These are phyloP conservation scores for Collybiopsis confluens DNA, from an alignment of 768 basidiomycete genomes.

Conservation along the genomic window DNA sequence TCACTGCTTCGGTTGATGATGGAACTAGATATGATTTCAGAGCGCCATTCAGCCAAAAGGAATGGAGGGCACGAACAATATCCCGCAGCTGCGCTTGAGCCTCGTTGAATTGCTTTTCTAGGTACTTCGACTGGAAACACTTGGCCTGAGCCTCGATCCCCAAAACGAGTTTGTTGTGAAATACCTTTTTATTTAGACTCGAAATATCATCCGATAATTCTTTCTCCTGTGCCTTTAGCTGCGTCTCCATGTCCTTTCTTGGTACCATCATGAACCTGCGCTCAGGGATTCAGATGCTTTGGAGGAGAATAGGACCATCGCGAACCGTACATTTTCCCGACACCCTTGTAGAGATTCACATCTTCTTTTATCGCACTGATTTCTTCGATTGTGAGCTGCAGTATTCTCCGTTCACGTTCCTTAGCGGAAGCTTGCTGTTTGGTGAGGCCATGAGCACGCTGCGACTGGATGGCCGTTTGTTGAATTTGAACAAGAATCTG, in stretches of 20 bases:
- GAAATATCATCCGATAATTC: conserved; percentile 80
- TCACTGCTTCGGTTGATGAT: conserved; percentile 36
- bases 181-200: conserved; percentile 82
- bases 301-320: not conserved
- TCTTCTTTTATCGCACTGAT: conserved; percentile 65
- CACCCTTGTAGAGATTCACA: conserved; percentile 87
- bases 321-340: conserved; percentile 80
- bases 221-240: conserved; percentile 75
- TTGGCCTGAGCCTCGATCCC: not conserved
- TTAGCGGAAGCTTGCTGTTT: conserved; percentile 74
- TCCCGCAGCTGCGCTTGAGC: conserved; percentile 84
- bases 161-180: too few relatives aligned
- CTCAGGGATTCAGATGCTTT: not conserved
- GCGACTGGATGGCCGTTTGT: conserved; percentile 83
- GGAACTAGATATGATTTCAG: conserved; percentile 38
- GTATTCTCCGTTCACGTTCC: conserved; percentile 84
- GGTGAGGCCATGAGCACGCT: conserved; percentile 69
- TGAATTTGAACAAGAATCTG: conserved; percentile 94
- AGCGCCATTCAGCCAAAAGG: not conserved
- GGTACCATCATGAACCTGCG: conserved; percentile 89
- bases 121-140: conserved; percentile 71
- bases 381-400: conserved; percentile 86
- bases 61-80: conserved; percentile 51
- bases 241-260: conserved; percentile 70
- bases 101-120: conserved; percentile 92